Percentiles rank a stretch among this genome's conserved stretches.
Evolutionary conservation across 768 basidiomycete species (phyloP).

Genomic region (Amanita brunnescens): DNA sequence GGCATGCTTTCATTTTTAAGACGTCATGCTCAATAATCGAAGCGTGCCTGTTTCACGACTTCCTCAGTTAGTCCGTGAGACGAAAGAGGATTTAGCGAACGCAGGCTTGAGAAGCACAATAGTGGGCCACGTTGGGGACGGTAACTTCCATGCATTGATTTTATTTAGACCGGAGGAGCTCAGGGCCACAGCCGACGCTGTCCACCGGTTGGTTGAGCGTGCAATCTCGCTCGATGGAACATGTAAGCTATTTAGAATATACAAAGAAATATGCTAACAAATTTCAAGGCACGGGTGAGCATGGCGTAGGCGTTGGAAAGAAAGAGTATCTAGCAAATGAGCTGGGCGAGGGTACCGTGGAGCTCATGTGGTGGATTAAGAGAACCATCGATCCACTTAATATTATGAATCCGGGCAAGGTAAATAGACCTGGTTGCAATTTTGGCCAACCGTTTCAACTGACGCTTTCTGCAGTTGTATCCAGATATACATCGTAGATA

Average conservation of each 20-base stretch:
- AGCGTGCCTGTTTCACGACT: constrained; percentile 66
- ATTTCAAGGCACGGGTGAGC: constrained; percentile 67
- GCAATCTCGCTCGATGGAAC: constrained; percentile 71
- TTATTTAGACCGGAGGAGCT: constrained; percentile 58
- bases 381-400: constrained; percentile 68
- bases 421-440: constrained; percentile 11
- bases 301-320: constrained; percentile 84
- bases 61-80: constrained; percentile 65
- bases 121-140: constrained; percentile 77
- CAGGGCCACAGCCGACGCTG: constrained; percentile 42
- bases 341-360: constrained; percentile 73
- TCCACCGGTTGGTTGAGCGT: constrained; percentile 64
- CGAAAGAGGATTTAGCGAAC: constrained; percentile 63
- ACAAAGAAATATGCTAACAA: constrained; percentile 2
- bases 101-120: constrained; percentile 57
- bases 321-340: constrained; percentile 77
- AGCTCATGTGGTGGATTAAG: constrained; percentile 84
- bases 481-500: constrained; percentile 16
- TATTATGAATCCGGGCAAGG: constrained; percentile 84
- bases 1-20: constrained; percentile 7
- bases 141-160: constrained; percentile 48
- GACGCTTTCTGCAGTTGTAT: constrained; percentile 20
- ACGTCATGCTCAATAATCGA: neutral
- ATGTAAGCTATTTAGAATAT: constrained; percentile 33
- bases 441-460: constrained; percentile 8